phyloP scores from a whole-genome alignment of 352 stramenopile genomes.

The Phytophthora cryptogea region DNA sequence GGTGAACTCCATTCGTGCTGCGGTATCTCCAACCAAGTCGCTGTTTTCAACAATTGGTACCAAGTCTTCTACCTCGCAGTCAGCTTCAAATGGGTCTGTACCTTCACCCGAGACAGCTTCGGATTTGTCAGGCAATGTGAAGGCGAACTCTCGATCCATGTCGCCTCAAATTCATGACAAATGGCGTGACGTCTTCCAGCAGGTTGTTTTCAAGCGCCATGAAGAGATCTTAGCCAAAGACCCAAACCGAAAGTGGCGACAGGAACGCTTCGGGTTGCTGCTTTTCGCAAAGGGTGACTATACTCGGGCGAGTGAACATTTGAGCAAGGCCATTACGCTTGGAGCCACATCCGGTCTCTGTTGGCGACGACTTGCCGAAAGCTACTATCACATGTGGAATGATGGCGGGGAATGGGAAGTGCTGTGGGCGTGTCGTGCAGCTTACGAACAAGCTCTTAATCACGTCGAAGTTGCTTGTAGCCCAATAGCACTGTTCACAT shows the following conservation, averaged over 20 bases:
- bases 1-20: slow-evolving; percentile 2
- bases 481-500: slow-evolving; percentile 53
- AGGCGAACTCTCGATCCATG: background rate
- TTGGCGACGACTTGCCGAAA: slow-evolving; percentile 65
- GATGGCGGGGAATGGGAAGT: slow-evolving; percentile 55
- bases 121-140: slow-evolving; percentile 2
- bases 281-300: slow-evolving; percentile 53
- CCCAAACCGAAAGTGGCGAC: slow-evolving; percentile 60
- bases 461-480: slow-evolving; percentile 56
- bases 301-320: slow-evolving; percentile 43
- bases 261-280: slow-evolving; percentile 65
- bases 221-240: slow-evolving; percentile 63
- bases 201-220: slow-evolving; percentile 59
- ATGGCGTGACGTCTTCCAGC: slow-evolving; percentile 50
- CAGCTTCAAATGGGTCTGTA: background rate
- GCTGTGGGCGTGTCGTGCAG: slow-evolving; percentile 63
- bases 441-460: slow-evolving; percentile 60
- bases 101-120: background rate
- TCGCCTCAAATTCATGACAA: slow-evolving; percentile 25
- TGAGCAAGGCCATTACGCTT: slow-evolving; percentile 56
- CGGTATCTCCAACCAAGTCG: background rate
- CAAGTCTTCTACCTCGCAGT: background rate
- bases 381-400: slow-evolving; percentile 54
- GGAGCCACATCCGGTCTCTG: slow-evolving; percentile 42
- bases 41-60: background rate